Percentiles rank a stretch among this genome's conserved stretches.
Evolutionary conservation across 257 asterid species (phyloP).

Genomic region (Solanum acaule): DNA sequence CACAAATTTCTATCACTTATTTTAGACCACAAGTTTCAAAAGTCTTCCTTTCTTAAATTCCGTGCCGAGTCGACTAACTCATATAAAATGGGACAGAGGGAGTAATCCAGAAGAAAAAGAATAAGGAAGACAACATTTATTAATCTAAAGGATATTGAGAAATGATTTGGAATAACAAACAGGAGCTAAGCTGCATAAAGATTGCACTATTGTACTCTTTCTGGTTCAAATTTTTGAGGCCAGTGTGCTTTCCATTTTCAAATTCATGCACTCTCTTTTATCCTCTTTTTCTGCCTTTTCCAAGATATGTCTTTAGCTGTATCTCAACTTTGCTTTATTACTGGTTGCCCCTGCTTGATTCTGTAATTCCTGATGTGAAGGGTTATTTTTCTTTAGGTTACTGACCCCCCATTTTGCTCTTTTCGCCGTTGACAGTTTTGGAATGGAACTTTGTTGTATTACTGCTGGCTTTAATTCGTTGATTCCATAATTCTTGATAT

Average conservation of each 20-base stretch:
- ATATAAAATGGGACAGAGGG: background rate
- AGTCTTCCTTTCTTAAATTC: background rate
- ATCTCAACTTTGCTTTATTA: background rate
- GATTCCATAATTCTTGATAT: background rate
- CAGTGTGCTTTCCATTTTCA: background rate
- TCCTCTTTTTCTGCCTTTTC: background rate
- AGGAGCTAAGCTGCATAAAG: background rate
- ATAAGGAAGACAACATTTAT: background rate
- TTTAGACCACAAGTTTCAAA: background rate
- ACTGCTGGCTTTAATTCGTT: background rate
- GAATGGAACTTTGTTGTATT: background rate
- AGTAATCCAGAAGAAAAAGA: background rate
- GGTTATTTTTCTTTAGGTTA: background rate
- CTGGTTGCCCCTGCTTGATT: background rate
- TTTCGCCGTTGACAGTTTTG: background rate
- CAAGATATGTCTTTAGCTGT: background rate
- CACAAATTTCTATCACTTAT: background rate
- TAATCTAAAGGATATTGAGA: background rate
- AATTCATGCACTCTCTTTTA: background rate
- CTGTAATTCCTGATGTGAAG: background rate
- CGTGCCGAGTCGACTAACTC: background rate
- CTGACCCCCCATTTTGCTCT: background rate
- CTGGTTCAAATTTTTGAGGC: background rate
- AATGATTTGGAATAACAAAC: background rate
- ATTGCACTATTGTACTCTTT: background rate